These are phyloP conservation scores for Backusella tuberculispora DNA, from an alignment of 192 early-diverging fungal genomes.

Conservation along the genomic window DNA sequence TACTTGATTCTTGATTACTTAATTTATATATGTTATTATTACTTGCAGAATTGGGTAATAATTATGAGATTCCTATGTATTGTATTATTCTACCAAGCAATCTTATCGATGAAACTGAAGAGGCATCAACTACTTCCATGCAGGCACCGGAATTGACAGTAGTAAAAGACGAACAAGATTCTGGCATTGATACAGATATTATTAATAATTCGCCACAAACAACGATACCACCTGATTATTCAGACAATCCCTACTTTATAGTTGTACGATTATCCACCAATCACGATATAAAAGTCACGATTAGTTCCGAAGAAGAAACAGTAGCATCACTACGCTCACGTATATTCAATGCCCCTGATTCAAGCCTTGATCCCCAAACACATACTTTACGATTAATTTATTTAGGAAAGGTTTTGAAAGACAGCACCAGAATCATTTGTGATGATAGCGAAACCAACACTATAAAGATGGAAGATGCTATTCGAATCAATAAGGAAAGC, in stretches of 20 bases:
- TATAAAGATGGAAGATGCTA: background rate
- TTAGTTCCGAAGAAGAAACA: slow-evolving; percentile 29
- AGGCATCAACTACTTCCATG: background rate
- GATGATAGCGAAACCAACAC: background rate
- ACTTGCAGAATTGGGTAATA: slow-evolving; percentile 59
- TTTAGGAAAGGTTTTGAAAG: slow-evolving; percentile 50
- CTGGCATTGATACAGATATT: background rate
- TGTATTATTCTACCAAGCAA: slow-evolving; percentile 66
- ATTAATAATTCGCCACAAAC: background rate
- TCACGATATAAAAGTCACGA: slow-evolving; percentile 27
- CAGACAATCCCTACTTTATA: slow-evolving; percentile 14
- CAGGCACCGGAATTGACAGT: background rate
- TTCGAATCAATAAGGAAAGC: background rate
- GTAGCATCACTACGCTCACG: slow-evolving; percentile 33
- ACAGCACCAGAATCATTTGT: slow-evolving; percentile 16
- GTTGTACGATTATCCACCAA: slow-evolving; percentile 43
- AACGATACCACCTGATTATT: background rate
- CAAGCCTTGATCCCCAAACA: slow-evolving; percentile 23
- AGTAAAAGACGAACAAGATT: background rate
- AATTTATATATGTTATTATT: background rate
- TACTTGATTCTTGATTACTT: background rate
- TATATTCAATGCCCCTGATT: slow-evolving; percentile 26
- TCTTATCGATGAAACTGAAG: slow-evolving; percentile 24
- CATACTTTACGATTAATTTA: slow-evolving; percentile 50
- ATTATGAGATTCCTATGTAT: slow-evolving; percentile 69